These are phyloP conservation scores for Penicillium cinerascens DNA, from an alignment of 495 filamentous ascomycete genomes.

Conservation along the genomic window DNA sequence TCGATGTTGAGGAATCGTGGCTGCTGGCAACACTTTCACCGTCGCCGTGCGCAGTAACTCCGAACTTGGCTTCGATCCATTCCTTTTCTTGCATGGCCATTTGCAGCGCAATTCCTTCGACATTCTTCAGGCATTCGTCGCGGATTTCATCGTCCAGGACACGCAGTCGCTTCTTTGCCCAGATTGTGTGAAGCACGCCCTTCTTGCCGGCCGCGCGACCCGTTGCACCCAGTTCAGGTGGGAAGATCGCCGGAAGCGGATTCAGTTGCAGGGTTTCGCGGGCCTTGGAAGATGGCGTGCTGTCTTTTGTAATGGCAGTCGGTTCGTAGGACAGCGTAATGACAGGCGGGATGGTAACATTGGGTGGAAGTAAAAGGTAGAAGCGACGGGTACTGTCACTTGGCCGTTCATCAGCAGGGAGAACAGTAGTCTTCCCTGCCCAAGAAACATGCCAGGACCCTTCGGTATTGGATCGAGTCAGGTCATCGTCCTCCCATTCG, in stretches of 20 bases:
- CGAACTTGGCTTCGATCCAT: constrained; percentile 79
- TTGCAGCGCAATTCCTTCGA: constrained; percentile 71
- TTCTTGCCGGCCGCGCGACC: constrained; percentile 65
- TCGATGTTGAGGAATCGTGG: constrained; percentile 14
- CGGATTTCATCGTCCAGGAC: constrained; percentile 70
- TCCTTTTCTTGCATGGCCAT: constrained; percentile 78
- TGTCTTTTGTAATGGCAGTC: constrained; percentile 15
- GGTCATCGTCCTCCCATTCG: constrained; percentile 67
- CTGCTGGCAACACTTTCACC: constrained; percentile 12
- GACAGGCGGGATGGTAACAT: constrained; percentile 60
- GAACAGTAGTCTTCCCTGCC: constrained; percentile 65
- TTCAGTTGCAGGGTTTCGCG: constrained; percentile 51
- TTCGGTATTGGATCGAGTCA: constrained; percentile 30
- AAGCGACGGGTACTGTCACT: constrained; percentile 57
- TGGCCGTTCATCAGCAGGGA: constrained; percentile 59
- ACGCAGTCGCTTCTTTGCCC: constrained; percentile 72
- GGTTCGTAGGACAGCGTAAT: constrained; percentile 59
- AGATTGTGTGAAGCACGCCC: constrained; percentile 78
- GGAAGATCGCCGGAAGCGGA: constrained; percentile 78
- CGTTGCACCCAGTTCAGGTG: constrained; percentile 62
- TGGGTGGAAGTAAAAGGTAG: constrained; percentile 71
- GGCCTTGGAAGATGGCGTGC: constrained; percentile 6
- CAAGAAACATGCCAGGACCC: constrained; percentile 68
- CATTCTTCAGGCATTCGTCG: constrained; percentile 59
- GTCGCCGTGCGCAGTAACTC: constrained; percentile 41